Percentiles rank a stretch among this genome's conserved stretches.
Evolutionary conservation across 768 basidiomycete species (phyloP).

Genomic region (Amanita inopinata): DNA sequence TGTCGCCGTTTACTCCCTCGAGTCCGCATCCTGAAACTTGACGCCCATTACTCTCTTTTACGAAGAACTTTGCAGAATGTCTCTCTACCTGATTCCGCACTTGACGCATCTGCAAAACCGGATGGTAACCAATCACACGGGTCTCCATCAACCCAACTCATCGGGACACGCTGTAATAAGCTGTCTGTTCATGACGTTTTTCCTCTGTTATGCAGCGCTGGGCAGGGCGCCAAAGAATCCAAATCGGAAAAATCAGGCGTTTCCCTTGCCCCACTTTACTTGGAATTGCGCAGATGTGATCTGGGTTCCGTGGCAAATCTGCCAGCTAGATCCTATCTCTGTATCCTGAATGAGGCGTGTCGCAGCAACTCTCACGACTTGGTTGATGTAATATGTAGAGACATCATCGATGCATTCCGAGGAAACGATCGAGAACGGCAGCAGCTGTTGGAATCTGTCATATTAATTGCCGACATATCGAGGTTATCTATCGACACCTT

Average conservation of each 20-base stretch:
- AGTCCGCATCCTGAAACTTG: slow-evolving; percentile 30
- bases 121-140: slow-evolving; percentile 9
- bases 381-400: slow-evolving; percentile 1
- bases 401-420: not conserved
- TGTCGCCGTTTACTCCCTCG: slow-evolving; percentile 50
- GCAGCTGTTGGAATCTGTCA: not conserved
- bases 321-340: slow-evolving; percentile 1
- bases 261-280: not conserved
- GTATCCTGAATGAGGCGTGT: slow-evolving; percentile 4
- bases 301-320: not conserved
- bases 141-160: not conserved
- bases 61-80: slow-evolving; percentile 16
- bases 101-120: slow-evolving; percentile 9
- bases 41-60: slow-evolving; percentile 11
- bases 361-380: not conserved
- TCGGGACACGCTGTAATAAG: not conserved
- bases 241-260: not conserved
- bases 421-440: not conserved
- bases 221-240: not conserved
- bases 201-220: not conserved
- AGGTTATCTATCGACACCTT: not conserved
- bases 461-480: not conserved
- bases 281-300: not conserved
- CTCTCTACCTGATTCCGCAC: slow-evolving; percentile 12
- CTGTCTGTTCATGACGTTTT: not conserved